Base-by-base conservation (phyloP, 192 early-diverging fungal genomes). In the Lobosporangium transversale region DNA sequence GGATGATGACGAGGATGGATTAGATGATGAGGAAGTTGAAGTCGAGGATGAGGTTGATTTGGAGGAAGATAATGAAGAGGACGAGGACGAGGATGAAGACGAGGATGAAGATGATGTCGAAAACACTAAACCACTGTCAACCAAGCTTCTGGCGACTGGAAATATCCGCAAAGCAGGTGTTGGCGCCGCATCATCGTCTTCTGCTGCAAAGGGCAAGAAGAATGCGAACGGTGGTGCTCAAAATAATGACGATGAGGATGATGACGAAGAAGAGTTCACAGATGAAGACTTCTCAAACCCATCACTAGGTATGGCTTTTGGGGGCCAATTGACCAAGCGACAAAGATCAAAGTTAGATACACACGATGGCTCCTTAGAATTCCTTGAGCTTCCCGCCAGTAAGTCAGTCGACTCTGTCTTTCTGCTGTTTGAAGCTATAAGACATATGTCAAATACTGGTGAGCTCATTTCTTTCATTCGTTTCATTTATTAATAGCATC, bases 311-410 rank as follows among this genome's bases (percentile, higher is more conserved):
- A 74, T 70, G 59, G 59, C 59, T 14, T 68, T 60, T 42, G 53
- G 62, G n/a, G 71, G 78, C 49, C 75, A 82, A 42, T 59, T 93
- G 48, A 93, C 91, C 8, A 89, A 89, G 35, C 86, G 92, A 27
- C 92, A 93, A 70, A 69, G 90, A 14, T 88, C 91, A 9, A 90
- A 86, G 56, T 62, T 91, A 32, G 87, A 87, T 47, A 78, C 82
- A 31, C 85, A 86, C 27, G 92, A 91, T 70, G 73, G 66, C 18
- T 67, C 73, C 6, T 36, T 76, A 1, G 73, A 76, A 50, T 81
- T 89, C 47, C 70, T 93, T 55, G 87, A 90, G 65, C 79, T 93
- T 20, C 92, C 92, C 0, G 82, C 84, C 62, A 84, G 87, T 89
- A 82, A 53, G 68, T 65, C 3, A 26, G 6, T 36, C 20, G 2